Evolutionary conservation across 2,329 filamentous ascomycete genomes (phyloP), one percentile per base, ranked within the genome.

Genomic region (Endocalyx cinctus): DNA sequence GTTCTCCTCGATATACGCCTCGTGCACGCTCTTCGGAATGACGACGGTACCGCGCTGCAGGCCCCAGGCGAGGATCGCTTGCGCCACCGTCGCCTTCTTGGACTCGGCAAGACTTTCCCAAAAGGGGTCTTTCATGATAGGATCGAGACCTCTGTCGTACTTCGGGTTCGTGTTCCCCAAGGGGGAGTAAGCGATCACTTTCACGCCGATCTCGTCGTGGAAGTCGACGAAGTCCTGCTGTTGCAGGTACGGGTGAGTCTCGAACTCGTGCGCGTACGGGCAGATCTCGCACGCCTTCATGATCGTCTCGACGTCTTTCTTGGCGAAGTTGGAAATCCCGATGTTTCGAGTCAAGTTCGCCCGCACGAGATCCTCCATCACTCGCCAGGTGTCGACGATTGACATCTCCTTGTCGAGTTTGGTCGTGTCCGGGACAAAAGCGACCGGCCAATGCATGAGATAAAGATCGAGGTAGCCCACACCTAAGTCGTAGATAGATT

Each of bases 271-370:
- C 11, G 69, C 70, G 10, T 70, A 69, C 2, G 77, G 77, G 3
- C 64, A 57, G 29, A 78, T 58, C 5, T 53, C 57, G 26, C 65
- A 67, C 27, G 68, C 56, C n/a, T 58, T 45, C 22, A 66, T 34
- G 10, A 69, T 48, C 6, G 48, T 38, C 42, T 64, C 52, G 5
- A 69, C 43, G n/a, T 68, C 58, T 6, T 42, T 37, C 35, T 50
- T 49, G 5, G 57, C 57, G 61, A 80, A 82, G 59, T 82, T 82
- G 35, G 74, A 79, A 27, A 82, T 66, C 30, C 79, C 78, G 33
- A 82, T 78, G 38, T 74, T 62, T 39, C 64, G 67, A 4, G 70
- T 67, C 45, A 74, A 69, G 45, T 70, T 69, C 3, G 66, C 62
- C 10, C 59, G 54, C 19, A 77, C 62, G 14, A 80, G 49, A 41